Evolutionary conservation across 495 filamentous ascomycete genomes (phyloP).

Genomic region (Pseudoneurospora amorphoporcata): DNA sequence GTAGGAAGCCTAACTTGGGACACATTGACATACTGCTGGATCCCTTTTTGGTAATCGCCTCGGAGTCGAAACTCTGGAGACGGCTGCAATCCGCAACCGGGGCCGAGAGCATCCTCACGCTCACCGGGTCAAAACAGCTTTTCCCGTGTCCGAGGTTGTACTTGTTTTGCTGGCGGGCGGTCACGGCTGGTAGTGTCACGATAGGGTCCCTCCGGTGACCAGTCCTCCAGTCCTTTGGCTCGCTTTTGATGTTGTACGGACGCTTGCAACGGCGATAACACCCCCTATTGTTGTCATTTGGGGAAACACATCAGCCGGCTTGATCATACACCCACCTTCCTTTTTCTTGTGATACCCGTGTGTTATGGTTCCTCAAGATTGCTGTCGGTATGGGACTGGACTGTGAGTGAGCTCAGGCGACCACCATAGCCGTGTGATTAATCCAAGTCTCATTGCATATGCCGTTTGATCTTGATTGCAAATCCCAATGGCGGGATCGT

Average conservation of each 20-base stretch:
- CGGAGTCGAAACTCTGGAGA: neutral
- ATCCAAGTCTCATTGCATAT: neutral
- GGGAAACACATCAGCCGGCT: neutral
- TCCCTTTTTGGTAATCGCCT: neutral
- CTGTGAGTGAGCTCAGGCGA: neutral
- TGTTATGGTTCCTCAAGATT: neutral
- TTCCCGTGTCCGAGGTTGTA: neutral
- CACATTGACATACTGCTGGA: neutral
- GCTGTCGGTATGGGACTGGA: neutral
- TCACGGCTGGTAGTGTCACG: neutral
- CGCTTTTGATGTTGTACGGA: neutral
- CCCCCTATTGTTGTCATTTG: neutral
- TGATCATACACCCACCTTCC: neutral
- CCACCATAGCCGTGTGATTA: neutral
- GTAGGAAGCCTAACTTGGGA: neutral
- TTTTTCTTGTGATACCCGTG: neutral
- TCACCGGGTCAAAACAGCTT: neutral
- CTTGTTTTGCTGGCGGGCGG: neutral
- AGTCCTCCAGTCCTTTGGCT: neutral
- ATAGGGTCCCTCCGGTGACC: neutral
- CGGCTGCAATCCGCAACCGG: neutral
- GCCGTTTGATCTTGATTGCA: neutral
- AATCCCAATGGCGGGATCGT: neutral
- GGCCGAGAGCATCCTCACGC: neutral
- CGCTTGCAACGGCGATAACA: neutral